Conservation (phyloP, 179 eudicot genomes). For the Vitellaria paradoxa region DNA sequence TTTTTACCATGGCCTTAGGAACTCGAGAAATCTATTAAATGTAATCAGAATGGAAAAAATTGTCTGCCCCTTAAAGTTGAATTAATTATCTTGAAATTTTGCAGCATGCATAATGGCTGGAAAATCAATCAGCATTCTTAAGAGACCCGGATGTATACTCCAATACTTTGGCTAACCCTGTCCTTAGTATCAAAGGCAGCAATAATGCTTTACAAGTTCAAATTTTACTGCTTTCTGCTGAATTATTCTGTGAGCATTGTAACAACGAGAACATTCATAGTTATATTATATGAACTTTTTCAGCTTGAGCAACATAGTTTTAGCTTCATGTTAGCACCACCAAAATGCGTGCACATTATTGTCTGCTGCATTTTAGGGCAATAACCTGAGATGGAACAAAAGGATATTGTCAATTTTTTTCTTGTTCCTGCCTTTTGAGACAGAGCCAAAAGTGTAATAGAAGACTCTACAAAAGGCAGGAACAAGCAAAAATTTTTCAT, state of each 20-base stretch:
- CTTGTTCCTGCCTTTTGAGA: neutral
- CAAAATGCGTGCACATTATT: neutral
- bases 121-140: neutral
- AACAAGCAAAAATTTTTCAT: too few species aligned
- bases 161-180: neutral
- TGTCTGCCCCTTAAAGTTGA: neutral
- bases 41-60: neutral
- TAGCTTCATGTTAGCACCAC: neutral
- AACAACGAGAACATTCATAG: neutral
- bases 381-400: neutral
- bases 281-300: neutral
- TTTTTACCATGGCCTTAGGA: neutral
- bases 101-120: neutral
- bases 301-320: neutral
- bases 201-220: neutral
- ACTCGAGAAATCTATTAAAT: neutral
- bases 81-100: too few species aligned
- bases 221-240: neutral
- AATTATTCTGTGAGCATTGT: neutral
- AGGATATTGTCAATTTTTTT: neutral
- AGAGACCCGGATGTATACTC: too few species aligned
- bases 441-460: neutral
- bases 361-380: neutral
- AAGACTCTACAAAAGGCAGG: neutral
- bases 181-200: neutral